Conservation (phyloP, 345 rosid genomes). For the Gossypium ekmanianum region DNA sequence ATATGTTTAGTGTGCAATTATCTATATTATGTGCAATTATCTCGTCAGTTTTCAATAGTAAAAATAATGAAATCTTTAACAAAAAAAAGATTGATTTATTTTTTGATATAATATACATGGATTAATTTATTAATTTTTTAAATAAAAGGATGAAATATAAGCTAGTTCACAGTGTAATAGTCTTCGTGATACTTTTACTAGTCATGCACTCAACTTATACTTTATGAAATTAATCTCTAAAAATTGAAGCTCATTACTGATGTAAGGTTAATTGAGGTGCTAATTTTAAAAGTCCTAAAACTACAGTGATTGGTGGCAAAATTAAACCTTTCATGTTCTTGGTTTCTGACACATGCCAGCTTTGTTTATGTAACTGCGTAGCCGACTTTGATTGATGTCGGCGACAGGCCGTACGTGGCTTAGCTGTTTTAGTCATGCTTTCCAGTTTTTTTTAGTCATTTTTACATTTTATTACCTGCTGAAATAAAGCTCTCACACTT, state of each 20-base stretch:
- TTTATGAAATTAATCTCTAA: too few species aligned
- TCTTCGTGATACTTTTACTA: too few species aligned
- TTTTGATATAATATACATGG: fast-evolving
- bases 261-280: too few species aligned
- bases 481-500: background rate
- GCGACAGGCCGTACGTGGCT: background rate
- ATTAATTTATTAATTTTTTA: too few species aligned
- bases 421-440: background rate
- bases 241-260: too few species aligned
- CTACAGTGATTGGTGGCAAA: background rate
- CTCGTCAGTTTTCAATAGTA: too few species aligned
- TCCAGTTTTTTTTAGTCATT: background rate
- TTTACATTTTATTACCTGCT: background rate
- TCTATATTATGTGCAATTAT: too few species aligned
- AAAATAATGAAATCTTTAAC: too few species aligned
- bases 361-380: background rate
- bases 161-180: fast-evolving
- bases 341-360: background rate
- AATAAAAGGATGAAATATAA: too few species aligned
- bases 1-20: too few species aligned
- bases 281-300: too few species aligned
- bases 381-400: background rate
- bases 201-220: too few species aligned
- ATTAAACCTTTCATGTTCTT: background rate
- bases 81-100: fast-evolving